phyloP scores from a whole-genome alignment of 1,284 basidiomycete species.

The Sphaerobolus stellatus region DNA sequence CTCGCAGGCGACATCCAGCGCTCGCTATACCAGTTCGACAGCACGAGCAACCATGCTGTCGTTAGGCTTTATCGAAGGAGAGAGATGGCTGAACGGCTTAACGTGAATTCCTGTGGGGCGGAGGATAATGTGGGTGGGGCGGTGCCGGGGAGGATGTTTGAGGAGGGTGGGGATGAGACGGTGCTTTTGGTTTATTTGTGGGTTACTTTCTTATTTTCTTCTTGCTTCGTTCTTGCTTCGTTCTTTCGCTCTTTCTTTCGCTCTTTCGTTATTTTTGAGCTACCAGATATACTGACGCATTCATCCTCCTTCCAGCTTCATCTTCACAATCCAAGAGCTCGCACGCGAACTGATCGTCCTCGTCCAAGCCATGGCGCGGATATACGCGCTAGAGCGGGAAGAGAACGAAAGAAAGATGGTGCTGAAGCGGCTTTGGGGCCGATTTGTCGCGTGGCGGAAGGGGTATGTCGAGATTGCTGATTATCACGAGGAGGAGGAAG shows the following conservation, averaged over 20 bases:
- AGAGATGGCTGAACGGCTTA: slow-evolving; percentile 39
- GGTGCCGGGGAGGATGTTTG: no score
- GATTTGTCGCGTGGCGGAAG: no score
- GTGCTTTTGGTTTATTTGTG: slow-evolving; percentile 91
- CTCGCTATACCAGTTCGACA: slow-evolving; percentile 74
- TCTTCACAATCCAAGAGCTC: slow-evolving; percentile 93
- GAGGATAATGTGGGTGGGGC: no score
- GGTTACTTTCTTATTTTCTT: slow-evolving; percentile 32
- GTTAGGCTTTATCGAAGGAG: slow-evolving; percentile 70
- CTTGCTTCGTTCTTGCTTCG: not conserved
- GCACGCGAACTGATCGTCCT: slow-evolving; percentile 78
- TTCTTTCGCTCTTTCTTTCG: no score
- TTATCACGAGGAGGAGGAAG: no score
- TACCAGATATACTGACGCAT: not conserved
- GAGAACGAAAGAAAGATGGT: slow-evolving; percentile 41
- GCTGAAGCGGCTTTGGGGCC: not conserved
- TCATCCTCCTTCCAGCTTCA: slow-evolving; percentile 60
- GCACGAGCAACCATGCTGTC: slow-evolving; percentile 79
- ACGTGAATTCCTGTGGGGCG: no score
- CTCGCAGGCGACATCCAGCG: slow-evolving; percentile 67
- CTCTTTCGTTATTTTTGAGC: not conserved
- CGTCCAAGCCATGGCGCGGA: slow-evolving; percentile 76
- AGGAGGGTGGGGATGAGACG: slow-evolving; percentile 33
- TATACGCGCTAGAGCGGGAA: slow-evolving; percentile 61
- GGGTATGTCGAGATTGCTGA: no score